Conservation (phyloP, 805 yeast genomes). For the Ogataea angusta region DNA sequence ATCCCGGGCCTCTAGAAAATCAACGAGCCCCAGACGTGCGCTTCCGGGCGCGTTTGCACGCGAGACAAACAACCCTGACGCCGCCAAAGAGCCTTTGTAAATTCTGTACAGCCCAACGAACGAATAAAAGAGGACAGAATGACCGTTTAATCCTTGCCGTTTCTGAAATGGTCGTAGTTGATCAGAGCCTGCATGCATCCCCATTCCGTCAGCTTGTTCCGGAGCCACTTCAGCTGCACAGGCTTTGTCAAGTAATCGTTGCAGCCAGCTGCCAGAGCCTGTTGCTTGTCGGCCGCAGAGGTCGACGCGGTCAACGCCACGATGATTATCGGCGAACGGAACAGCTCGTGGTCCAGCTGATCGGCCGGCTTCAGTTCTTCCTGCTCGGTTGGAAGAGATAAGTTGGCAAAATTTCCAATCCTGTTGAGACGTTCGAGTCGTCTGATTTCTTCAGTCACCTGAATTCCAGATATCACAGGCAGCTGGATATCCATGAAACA, state of each 20-base stretch:
- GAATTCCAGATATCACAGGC: conserved; percentile 94
- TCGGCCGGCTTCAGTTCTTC: conserved; percentile 39
- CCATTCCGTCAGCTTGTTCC: conserved; percentile 94
- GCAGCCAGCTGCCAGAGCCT: conserved; percentile 95
- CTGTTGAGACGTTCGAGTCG: conserved; percentile 75
- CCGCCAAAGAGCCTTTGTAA: conserved; percentile 3
- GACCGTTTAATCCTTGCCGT: conserved; percentile 19
- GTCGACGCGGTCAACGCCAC: conserved; percentile 96
- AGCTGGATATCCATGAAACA: conserved; percentile 96
- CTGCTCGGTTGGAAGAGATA: conserved; percentile 18
- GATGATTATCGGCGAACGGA: conserved; percentile 92
- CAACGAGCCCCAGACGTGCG: conserved; percentile 15
- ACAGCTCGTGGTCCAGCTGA: conserved; percentile 55
- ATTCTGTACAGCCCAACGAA: conserved; percentile 3
- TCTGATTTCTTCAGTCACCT: conserved; percentile 90
- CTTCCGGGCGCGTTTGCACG: conserved; percentile 15
- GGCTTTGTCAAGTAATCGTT: conserved; percentile 96
- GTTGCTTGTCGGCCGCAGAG: conserved; percentile 76
- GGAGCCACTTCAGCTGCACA: conserved; percentile 89
- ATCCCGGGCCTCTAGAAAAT: conserved; percentile 5
- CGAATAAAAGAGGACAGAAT: conserved; percentile 1
- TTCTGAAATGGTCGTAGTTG: conserved; percentile 90
- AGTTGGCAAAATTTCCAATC: conserved; percentile 56
- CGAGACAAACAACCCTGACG: conserved; percentile 5
- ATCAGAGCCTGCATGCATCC: conserved; percentile 98